Percentiles rank a stretch among this genome's conserved stretches.
phyloP scores from a whole-genome alignment of 2,329 filamentous ascomycete genomes.

The Coniella vitis region DNA sequence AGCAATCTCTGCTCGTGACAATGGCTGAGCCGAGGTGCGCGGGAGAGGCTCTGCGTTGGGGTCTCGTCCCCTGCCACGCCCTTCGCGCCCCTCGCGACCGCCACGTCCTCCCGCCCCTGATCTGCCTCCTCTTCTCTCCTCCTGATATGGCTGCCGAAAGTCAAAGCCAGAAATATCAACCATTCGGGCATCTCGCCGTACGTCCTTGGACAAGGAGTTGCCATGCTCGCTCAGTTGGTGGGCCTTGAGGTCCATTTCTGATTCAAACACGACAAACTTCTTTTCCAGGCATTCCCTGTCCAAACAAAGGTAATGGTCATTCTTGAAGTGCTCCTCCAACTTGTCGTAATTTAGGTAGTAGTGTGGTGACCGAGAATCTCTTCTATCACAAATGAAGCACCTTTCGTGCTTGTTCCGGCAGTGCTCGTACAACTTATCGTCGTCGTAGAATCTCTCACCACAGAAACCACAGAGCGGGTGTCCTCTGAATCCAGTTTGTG shows the following conservation, averaged over 20 bases:
- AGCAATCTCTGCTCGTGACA: slow-evolving; percentile 81
- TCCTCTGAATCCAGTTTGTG: slow-evolving; percentile 93
- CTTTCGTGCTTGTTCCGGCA: slow-evolving; percentile 91
- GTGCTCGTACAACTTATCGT: slow-evolving; percentile 89
- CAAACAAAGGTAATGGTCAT: slow-evolving; percentile 78
- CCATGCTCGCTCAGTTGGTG: slow-evolving; percentile 84
- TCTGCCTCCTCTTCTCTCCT: slow-evolving; percentile 46
- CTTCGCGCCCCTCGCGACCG: slow-evolving; percentile 29
- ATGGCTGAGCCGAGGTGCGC: slow-evolving; percentile 67
- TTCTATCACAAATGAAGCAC: slow-evolving; percentile 86
- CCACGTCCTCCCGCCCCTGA: slow-evolving; percentile 30
- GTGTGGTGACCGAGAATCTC: slow-evolving; percentile 64
- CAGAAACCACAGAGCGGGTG: slow-evolving; percentile 95
- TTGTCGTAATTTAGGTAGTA: slow-evolving; percentile 88
- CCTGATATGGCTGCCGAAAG: slow-evolving; percentile 64
- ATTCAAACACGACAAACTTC: slow-evolving; percentile 95
- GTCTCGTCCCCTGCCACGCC: slow-evolving; percentile 63
- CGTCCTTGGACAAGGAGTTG: slow-evolving; percentile 72
- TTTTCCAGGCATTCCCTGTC: slow-evolving; percentile 89
- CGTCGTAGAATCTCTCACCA: slow-evolving; percentile 84
- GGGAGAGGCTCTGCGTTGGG: slow-evolving; percentile 79
- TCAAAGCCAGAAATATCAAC: slow-evolving; percentile 89
- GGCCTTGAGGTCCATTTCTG: slow-evolving; percentile 89
- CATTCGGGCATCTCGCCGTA: slow-evolving; percentile 71
- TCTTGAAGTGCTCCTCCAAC: slow-evolving; percentile 78